A percentile compares a stretch with the other conserved stretches of the same genome.
Evolutionary conservation across 148 eudicot genomes (phyloP).

Genomic region (Vaccinium corymbosum): DNA sequence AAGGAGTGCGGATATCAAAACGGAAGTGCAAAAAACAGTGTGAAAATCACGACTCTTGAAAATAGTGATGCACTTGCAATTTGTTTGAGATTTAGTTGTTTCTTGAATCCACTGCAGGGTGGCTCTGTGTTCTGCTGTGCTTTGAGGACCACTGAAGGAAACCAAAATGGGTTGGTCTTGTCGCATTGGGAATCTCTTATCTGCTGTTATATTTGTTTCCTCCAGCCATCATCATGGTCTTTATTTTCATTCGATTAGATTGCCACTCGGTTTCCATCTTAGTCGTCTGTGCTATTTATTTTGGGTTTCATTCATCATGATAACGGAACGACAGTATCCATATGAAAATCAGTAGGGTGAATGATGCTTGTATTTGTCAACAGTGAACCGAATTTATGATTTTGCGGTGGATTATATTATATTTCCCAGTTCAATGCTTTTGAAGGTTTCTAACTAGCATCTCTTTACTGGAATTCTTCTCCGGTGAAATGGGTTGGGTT

Average conservation of each 20-base stretch:
- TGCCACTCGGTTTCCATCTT: neutral
- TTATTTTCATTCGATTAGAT: neutral
- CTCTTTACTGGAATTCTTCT: neutral
- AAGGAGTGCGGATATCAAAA: neutral
- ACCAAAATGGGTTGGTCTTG: neutral
- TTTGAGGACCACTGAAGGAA: slow-evolving; percentile 9
- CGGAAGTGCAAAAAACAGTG: neutral
- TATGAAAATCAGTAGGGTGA: neutral
- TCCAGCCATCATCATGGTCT: neutral
- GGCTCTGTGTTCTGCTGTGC: neutral
- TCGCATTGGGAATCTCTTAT: neutral
- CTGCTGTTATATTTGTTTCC: neutral
- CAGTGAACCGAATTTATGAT: neutral
- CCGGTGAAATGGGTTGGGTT: neutral
- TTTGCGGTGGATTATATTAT: neutral
- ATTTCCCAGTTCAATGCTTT: neutral
- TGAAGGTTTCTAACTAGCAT: neutral
- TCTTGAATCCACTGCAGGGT: slow-evolving; percentile 14
- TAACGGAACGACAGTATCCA: neutral
- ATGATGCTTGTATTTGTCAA: slow-evolving; percentile 2
- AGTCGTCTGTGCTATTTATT: neutral
- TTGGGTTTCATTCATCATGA: neutral
- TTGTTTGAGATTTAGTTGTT: neutral
- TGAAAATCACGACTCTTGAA: neutral
- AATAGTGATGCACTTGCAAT: neutral